phyloP scores from a whole-genome alignment of 2,329 filamentous ascomycete genomes.

The Ceratocystiopsis brevicomis region DNA sequence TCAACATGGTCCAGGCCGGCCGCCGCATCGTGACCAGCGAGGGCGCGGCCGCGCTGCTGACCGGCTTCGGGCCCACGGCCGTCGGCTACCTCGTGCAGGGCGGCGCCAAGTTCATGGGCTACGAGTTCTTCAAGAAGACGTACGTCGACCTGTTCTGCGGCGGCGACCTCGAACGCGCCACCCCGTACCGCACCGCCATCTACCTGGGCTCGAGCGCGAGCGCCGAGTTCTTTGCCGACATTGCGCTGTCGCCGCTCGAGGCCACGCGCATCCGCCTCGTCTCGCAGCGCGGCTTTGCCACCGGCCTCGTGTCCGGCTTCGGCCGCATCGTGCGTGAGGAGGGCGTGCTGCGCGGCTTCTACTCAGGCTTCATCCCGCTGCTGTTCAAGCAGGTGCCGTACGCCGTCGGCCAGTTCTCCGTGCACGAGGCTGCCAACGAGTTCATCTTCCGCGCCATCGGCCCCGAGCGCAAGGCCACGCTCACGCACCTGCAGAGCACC shows the following conservation, averaged over 20 bases:
- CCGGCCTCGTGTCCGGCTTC: slow-evolving; percentile 53
- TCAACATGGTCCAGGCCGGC: slow-evolving; percentile 63
- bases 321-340: slow-evolving; percentile 56
- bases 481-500: slow-evolving; percentile 56
- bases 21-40: slow-evolving; percentile 61
- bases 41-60: slow-evolving; percentile 61
- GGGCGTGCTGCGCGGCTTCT: slow-evolving; percentile 64
- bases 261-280: slow-evolving; percentile 64
- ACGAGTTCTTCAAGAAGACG: slow-evolving; percentile 88
- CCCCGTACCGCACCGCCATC: slow-evolving; percentile 31
- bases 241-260: slow-evolving; percentile 78
- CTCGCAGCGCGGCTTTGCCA: slow-evolving; percentile 61
- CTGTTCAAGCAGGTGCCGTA: slow-evolving; percentile 84
- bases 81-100: slow-evolving; percentile 82
- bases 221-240: slow-evolving; percentile 56
- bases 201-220: slow-evolving; percentile 55
- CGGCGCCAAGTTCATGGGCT: slow-evolving; percentile 79
- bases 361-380: slow-evolving; percentile 76
- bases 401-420: slow-evolving; percentile 87
- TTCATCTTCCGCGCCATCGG: slow-evolving; percentile 52
- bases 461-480: slow-evolving; percentile 41
- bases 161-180: slow-evolving; percentile 30
- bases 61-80: slow-evolving; percentile 68
- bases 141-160: slow-evolving; percentile 43
- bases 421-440: slow-evolving; percentile 77